Evolutionary conservation across 116 monocot genomes (phyloP), one percentile per base, ranked within the genome.

Genomic region (Phalaenopsis hybrid): DNA sequence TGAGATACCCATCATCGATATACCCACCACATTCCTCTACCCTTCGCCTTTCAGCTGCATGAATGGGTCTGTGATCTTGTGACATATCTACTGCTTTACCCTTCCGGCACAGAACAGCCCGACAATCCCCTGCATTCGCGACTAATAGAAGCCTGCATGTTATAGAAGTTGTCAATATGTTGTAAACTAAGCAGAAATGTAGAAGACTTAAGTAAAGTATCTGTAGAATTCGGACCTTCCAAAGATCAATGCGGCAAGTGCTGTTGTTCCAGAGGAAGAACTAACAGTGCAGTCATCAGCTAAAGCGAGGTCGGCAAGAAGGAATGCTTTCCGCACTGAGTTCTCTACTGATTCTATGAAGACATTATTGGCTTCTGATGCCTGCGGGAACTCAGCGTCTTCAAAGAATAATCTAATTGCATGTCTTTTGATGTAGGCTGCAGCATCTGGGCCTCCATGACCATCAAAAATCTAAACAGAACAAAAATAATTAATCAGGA

Each of bases 71-170:
- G 80, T 94, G 94, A 81, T 92, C 94, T 37, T 82, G 83, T 13
- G 94, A 92, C 89, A 94, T 87, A 5, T 94, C 92, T 10, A 94
- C 48, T 7, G 94, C 90, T 74, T 86, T 59, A 3, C 94, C 94
- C 67, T 83, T 90, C 48, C 94, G 81, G 44, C 90, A 90, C 21
- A 94, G 79, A 13, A 94, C 92, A 0, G 92, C 94, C 48, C 94
- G 78, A 78, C 92, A 94, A 69, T 94, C 94, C 37, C 94, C 94
- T 1, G 86, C 94, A 80, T 94, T 94, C 8, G 94, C 94, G 9
- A 94, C 92, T 78, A 94, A 73, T 0, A 94, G 86, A 70, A 87
- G 7, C 65, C 94, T 94, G 85, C 17, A 73, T 16, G 5, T 16
- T 45, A 6, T 8, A 70, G 31, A 31, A 10, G 31, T 6, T 15